phyloP scores from a whole-genome alignment of 2,329 filamentous ascomycete species.

The Pseudogymnoascus sp. region DNA sequence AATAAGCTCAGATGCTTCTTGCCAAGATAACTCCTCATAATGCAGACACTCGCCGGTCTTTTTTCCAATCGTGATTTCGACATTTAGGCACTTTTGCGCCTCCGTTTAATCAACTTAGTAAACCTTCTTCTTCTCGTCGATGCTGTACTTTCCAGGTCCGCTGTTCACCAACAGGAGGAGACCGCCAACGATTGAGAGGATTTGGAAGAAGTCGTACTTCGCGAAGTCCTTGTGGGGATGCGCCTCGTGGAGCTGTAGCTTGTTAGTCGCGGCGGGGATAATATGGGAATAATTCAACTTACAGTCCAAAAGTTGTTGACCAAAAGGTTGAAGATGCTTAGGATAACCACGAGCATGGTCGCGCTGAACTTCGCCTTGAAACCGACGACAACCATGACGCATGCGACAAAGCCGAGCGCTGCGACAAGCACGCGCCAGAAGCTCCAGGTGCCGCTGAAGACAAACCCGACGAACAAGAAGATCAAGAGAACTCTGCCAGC shows the following conservation, averaged over 20 bases:
- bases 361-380: constrained; percentile 99
- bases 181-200: constrained; percentile 94
- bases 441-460: constrained; percentile 91
- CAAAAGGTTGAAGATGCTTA: constrained; percentile 92
- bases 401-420: constrained; percentile 78
- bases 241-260: constrained; percentile 75
- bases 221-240: constrained; percentile 99
- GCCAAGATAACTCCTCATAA: constrained; percentile 24
- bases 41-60: constrained; percentile 17
- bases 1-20: neutral
- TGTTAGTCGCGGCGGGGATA: constrained; percentile 17
- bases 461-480: constrained; percentile 94
- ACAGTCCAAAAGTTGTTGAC: constrained; percentile 99
- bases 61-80: constrained; percentile 14
- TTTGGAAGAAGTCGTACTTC: constrained; percentile 99
- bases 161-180: constrained; percentile 96
- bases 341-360: constrained; percentile 85
- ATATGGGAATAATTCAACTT: constrained; percentile 36
- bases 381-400: constrained; percentile 96
- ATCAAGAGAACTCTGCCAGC: constrained; percentile 92
- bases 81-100: constrained; percentile 9
- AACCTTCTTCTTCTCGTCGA: constrained; percentile 99
- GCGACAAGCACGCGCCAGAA: constrained; percentile 82
- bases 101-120: constrained; percentile 51
- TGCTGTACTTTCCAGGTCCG: constrained; percentile 93